These are phyloP conservation scores for Strobilomyces echinocephalus DNA, from an alignment of 768 basidiomycete genomes.

Conservation along the genomic window DNA sequence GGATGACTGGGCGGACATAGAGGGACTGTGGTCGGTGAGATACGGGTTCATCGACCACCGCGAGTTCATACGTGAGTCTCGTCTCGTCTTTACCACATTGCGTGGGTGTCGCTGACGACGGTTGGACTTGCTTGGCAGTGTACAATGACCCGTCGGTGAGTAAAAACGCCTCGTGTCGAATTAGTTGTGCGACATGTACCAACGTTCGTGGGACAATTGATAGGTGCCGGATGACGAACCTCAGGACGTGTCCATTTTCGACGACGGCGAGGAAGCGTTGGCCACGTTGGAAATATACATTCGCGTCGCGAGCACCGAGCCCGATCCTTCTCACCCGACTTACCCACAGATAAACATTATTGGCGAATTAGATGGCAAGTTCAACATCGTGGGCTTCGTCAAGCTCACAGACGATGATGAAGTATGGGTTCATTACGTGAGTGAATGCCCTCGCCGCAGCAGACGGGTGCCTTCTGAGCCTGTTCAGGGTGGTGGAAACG, in stretches of 20 bases:
- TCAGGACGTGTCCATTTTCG: conserved; percentile 46
- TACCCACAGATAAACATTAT: conserved; percentile 51
- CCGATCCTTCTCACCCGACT: conserved; percentile 45
- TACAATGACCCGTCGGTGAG: conserved; percentile 43
- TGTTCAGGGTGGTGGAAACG: conserved; percentile 47
- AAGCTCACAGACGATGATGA: conserved; percentile 54
- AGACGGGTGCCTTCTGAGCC: conserved; percentile 1
- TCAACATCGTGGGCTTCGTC: conserved; percentile 50
- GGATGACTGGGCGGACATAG: conserved; percentile 38
- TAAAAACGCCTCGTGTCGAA: background rate
- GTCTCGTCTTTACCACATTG: background rate
- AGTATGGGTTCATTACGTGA: conserved; percentile 61
- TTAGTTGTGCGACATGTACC: background rate
- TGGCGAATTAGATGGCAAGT: conserved; percentile 47
- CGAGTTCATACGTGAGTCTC: conserved; percentile 53
- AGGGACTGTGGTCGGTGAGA: conserved; percentile 56
- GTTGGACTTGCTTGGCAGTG: conserved; percentile 26
- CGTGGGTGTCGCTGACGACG: conserved; percentile 4
- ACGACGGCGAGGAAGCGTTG: conserved; percentile 47
- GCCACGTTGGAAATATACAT: conserved; percentile 47
- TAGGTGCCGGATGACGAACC: conserved; percentile 30
- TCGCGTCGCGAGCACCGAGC: conserved; percentile 36
- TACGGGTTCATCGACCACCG: conserved; percentile 69
- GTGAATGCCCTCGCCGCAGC: conserved; percentile 18
- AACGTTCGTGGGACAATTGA: background rate